Conservation (phyloP, 148 eudicot species). For the Rhododendron williamsianum region DNA sequence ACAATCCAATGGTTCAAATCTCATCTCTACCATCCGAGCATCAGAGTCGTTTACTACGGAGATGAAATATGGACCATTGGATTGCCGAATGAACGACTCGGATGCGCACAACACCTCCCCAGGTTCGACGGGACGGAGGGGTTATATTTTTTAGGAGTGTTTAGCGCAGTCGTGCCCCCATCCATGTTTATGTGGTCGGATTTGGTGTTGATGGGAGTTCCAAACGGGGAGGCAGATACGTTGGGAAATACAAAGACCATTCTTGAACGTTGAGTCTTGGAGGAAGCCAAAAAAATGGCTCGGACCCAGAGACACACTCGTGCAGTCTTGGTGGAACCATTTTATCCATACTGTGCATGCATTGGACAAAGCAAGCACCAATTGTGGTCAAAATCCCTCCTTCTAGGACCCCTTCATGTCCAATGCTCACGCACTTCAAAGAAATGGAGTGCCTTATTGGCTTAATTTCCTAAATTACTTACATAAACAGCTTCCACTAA, state of each 20-base stretch:
- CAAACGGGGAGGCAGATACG: slow-evolving; percentile 6
- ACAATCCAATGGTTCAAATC: no score
- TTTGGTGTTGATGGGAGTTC: slow-evolving; percentile 15
- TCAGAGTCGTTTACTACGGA: no score
- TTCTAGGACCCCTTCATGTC: not conserved
- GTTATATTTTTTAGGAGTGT: no score
- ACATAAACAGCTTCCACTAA: not conserved
- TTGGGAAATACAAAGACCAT: slow-evolving; percentile 2
- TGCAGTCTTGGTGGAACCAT: slow-evolving; percentile 6
- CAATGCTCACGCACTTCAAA: not conserved
- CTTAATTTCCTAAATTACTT: not conserved
- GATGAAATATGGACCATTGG: no score
- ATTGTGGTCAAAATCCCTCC: not conserved
- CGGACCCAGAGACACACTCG: slow-evolving; percentile 21
- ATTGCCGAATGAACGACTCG: no score
- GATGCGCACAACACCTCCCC: no score
- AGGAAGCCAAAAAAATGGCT: slow-evolving; percentile 4
- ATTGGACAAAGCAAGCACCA: not conserved
- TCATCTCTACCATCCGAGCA: no score
- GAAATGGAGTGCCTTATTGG: not conserved
- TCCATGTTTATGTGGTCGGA: not conserved
- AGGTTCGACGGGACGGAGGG: no score
- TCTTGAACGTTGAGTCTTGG: slow-evolving; percentile 5
- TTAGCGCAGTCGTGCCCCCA: no score
- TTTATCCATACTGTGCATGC: not conserved